Evolutionary conservation across 352 stramenopile species (phyloP), one percentile per base, ranked within the genome.

Genomic region (Phytopythium litorale): DNA sequence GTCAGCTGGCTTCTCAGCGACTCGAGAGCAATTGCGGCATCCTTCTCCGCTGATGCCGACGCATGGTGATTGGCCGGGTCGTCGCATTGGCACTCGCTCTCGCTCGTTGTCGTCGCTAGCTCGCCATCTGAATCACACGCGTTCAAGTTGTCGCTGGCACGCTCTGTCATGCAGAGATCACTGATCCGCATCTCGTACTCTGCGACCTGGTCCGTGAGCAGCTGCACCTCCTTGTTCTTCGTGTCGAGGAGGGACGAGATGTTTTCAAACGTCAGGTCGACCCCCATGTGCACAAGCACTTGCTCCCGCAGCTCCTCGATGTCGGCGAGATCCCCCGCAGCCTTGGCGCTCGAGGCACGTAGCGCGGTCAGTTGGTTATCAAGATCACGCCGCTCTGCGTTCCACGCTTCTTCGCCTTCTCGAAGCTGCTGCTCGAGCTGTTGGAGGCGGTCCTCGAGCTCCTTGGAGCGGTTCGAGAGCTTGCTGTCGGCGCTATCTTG

Each of bases 231-330:
- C 0, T 72, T 75, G 56, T 60, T 81, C 48, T 83, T 83, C 21
- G 72, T 79, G 58, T 83, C 76, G 12, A 85, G 35, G 52, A 79
- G 63, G 35, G 70, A 71, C 48, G 74, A 74, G 21, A 85, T 73
- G 55, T 73, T 83, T 45, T 73, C 74, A 50, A 68, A 81, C 25
- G 67, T 76, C 30, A 77, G 38, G 33, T 77, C 67, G n/a, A 78
- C 76, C 16, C 70, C 65, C n/a, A 77, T 59, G 16, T 73, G 53
- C 15, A 76, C 60, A 0, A 83, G 67, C 15, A 85, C 57, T 9
- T 81, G 64, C n/a, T 75, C 70, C 4, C 75, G 76, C 11, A 85
- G 70, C 12, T 73, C 65, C n/a, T 67, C 67, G 0, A 80, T 43
- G 7, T 78, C 56, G 40, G 58, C 52, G 12, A 85, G 65, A n/a